These are phyloP conservation scores for Aspergillus glaucus DNA, from an alignment of 2,329 filamentous ascomycete genomes.

Conservation along the genomic window DNA sequence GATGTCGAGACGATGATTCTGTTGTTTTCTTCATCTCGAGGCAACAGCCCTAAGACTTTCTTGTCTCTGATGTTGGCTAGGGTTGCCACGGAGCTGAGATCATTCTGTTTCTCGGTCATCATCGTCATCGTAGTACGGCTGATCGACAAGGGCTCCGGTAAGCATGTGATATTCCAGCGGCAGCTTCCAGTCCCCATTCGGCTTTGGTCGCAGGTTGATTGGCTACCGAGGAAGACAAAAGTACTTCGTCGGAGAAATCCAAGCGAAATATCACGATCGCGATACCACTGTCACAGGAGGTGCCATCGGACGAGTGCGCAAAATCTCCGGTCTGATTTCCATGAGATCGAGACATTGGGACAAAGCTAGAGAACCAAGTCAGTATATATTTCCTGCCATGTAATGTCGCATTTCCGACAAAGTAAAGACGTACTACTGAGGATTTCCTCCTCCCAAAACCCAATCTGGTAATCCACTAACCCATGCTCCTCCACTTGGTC, in stretches of 20 bases:
- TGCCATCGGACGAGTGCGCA: constrained; percentile 14
- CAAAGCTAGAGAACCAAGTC: constrained; percentile 38
- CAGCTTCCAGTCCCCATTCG: no score
- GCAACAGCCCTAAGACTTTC: no score
- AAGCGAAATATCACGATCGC: constrained; percentile 16
- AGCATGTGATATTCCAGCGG: no score
- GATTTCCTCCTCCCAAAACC: constrained; percentile 92
- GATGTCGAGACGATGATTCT: no score
- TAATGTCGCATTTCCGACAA: background rate
- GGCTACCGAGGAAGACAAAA: background rate
- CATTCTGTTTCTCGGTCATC: no score
- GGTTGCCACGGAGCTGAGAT: no score
- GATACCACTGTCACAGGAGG: constrained; percentile 16
- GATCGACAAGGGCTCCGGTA: no score
- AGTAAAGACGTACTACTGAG: constrained; percentile 59
- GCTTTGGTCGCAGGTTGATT: no score
- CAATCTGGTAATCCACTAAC: constrained; percentile 96
- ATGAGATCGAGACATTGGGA: constrained; percentile 50
- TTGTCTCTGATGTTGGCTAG: no score
- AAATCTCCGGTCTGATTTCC: constrained; percentile 31
- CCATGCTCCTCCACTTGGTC: constrained; percentile 84
- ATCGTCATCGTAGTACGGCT: no score
- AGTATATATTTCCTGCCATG: background rate
- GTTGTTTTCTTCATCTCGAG: no score
- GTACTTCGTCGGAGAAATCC: background rate